Evolutionary conservation across 371 early-diverging fungal species (phyloP).

Genomic region (Funneliformis caledonium): DNA sequence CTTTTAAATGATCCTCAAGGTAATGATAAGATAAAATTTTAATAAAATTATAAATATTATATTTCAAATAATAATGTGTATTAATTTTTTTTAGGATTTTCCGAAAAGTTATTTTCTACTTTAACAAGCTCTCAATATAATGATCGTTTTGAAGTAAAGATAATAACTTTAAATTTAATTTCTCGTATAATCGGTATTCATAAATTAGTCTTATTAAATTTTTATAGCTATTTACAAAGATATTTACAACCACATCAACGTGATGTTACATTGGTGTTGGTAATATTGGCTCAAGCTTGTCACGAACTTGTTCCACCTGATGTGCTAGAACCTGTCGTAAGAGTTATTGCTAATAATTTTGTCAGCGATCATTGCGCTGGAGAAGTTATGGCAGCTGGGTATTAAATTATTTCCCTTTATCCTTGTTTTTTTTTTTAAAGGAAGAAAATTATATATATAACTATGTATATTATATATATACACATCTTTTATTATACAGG

Average conservation of each 20-base stretch:
- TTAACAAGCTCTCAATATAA: conserved; percentile 65
- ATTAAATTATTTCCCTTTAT: conserved; percentile 21
- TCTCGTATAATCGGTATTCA: conserved; percentile 94
- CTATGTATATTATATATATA: neutral
- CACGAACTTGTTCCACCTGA: conserved; percentile 95
- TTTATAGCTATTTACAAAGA: conserved; percentile 87
- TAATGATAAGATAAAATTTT: conserved; percentile 29
- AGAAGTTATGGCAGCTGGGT: conserved; percentile 93
- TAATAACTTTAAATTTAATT: conserved; percentile 90
- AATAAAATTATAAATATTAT: neutral
- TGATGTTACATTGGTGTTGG: conserved; percentile 92
- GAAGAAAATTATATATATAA: neutral
- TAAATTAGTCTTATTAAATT: conserved; percentile 83
- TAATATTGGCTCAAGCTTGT: conserved; percentile 86
- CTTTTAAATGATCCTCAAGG: conserved; percentile 95
- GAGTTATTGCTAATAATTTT: conserved; percentile 94
- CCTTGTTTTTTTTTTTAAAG: neutral
- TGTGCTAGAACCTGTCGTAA: conserved; percentile 79
- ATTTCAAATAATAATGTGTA: neutral
- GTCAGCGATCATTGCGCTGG: conserved; percentile 86
- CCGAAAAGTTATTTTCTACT: conserved; percentile 87
- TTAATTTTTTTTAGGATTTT: conserved; percentile 61
- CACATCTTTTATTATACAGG: conserved; percentile 43
- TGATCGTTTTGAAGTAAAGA: conserved; percentile 86
- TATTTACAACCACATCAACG: conserved; percentile 93